Evolutionary conservation across 2,329 filamentous ascomycete genomes (phyloP).

Genomic region (Phyllosticta citribraziliensis): DNA sequence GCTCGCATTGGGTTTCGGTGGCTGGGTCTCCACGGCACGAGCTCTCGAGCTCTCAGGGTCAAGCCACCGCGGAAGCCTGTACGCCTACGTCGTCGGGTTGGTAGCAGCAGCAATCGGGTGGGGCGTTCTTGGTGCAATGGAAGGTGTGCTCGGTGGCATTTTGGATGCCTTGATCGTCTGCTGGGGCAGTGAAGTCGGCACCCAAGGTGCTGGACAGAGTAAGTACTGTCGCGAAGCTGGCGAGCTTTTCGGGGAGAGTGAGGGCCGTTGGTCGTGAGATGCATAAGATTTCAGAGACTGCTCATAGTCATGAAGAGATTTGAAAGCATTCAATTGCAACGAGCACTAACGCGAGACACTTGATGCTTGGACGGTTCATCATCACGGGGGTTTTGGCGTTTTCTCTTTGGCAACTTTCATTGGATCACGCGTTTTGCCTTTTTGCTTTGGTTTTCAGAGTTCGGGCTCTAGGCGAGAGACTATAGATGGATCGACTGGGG

Average conservation of each 20-base stretch:
- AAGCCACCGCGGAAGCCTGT: conserved; percentile 62
- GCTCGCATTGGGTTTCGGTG: conserved; percentile 78
- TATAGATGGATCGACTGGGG: not conserved
- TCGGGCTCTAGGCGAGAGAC: not conserved
- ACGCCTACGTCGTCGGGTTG: conserved; percentile 88
- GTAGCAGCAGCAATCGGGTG: conserved; percentile 93
- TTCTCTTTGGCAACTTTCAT: not conserved
- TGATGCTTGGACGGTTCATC: not conserved
- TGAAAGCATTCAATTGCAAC: not conserved
- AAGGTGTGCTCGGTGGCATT: conserved; percentile 77
- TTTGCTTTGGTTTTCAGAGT: not conserved
- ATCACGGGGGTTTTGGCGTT: not conserved
- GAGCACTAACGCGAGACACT: not conserved
- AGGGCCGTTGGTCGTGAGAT: conserved; percentile 8
- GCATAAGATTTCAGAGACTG: not conserved
- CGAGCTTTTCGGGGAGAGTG: conserved; percentile 67
- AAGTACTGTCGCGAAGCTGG: conserved; percentile 89
- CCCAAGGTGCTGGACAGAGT: conserved; percentile 49
- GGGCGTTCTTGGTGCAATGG: conserved; percentile 83
- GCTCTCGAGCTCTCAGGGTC: conserved; percentile 55
- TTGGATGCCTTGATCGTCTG: conserved; percentile 85
- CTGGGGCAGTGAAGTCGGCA: conserved; percentile 70
- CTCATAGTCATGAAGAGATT: not conserved
- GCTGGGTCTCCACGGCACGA: conserved; percentile 90
- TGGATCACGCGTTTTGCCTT: not conserved